Conservation (phyloP, 805 yeast species). For the Yueomyces sp. region DNA sequence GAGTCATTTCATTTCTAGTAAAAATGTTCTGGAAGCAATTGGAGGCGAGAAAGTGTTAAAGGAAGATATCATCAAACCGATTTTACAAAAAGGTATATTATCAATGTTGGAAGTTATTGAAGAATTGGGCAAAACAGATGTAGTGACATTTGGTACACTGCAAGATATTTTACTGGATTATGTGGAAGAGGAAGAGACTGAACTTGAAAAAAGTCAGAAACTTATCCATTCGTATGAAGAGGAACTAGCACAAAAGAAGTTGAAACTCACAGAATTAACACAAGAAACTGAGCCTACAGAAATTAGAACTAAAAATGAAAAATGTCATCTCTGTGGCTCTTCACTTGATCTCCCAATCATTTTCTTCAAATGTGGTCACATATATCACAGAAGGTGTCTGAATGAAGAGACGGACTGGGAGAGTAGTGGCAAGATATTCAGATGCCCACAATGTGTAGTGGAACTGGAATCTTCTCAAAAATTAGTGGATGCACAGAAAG, state of each 20-base stretch:
- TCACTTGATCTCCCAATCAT: constrained; percentile 65
- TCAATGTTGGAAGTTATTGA: constrained; percentile 71
- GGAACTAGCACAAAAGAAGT: constrained; percentile 47
- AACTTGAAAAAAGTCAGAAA: constrained; percentile 53
- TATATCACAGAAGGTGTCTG: constrained; percentile 74
- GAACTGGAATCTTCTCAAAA: constrained; percentile 55
- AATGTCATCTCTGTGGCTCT: constrained; percentile 52
- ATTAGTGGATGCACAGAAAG: constrained; percentile 45
- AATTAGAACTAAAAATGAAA: constrained; percentile 36
- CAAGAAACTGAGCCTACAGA: constrained; percentile 28
- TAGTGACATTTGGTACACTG: constrained; percentile 58
- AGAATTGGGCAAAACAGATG: constrained; percentile 45
- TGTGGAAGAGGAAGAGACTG: constrained; percentile 45
- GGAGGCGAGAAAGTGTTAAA: constrained; percentile 36
- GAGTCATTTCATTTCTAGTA: constrained; percentile 45
- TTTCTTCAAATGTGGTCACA: constrained; percentile 77
- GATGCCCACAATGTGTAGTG: constrained; percentile 69
- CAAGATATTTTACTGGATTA: constrained; percentile 53
- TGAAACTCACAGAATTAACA: constrained; percentile 37
- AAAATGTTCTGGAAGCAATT: constrained; percentile 35
- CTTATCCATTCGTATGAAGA: constrained; percentile 52
- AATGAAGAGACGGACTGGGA: constrained; percentile 28
- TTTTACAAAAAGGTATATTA: constrained; percentile 40
- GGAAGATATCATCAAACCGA: constrained; percentile 35
- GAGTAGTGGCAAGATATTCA: constrained; percentile 14